Percentiles rank a stretch among this genome's conserved stretches.
phyloP scores from a whole-genome alignment of 441 rosid species.

The Lepidium campestre region DNA sequence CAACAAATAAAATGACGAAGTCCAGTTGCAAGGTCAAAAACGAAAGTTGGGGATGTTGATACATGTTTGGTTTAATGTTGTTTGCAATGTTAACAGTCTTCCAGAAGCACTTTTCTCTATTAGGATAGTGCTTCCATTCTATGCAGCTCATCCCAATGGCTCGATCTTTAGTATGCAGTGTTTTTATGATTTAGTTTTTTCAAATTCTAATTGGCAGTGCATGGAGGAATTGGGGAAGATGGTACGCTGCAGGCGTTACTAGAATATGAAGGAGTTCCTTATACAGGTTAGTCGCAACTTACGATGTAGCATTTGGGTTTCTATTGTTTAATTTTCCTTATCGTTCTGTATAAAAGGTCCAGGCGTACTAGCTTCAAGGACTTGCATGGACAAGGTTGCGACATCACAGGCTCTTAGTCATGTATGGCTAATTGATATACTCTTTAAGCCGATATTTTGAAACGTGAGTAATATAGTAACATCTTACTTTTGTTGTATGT shows the following conservation, averaged over 20 bases:
- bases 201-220: conserved; percentile 47
- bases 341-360: conserved; percentile 55
- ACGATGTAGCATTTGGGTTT: neutral
- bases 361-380: conserved; percentile 73
- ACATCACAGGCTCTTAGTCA: conserved; percentile 79
- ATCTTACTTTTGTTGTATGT: neutral
- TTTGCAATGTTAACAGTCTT: neutral
- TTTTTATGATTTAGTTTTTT: neutral
- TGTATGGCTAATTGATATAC: conserved; percentile 37
- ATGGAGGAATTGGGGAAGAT: conserved; percentile 98
- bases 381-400: conserved; percentile 90
- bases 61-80: neutral
- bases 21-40: neutral
- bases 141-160: neutral
- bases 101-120: neutral
- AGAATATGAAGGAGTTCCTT: conserved; percentile 76
- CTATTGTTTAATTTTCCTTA: conserved; percentile 5
- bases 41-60: neutral
- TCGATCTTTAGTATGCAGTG: neutral
- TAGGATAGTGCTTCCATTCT: conserved; percentile 3
- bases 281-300: conserved; percentile 42
- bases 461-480: neutral
- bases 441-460: neutral
- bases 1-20: neutral
- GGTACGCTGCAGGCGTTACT: conserved; percentile 85